Conservation (phyloP, 1,284 basidiomycete genomes). For the Ustilago hordei region DNA sequence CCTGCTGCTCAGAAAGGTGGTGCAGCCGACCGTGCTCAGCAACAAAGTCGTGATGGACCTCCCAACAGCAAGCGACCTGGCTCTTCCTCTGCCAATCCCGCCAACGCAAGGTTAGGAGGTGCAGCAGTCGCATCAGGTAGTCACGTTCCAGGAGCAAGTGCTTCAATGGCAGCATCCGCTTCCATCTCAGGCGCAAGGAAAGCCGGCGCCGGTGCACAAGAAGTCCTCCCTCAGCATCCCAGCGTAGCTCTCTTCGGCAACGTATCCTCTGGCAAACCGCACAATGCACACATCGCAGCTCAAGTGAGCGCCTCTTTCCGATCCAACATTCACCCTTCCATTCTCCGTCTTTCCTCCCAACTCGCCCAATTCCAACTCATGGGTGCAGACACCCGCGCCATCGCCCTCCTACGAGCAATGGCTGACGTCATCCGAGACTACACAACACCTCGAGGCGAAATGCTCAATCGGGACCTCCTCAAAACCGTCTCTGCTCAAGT, state of each 20-base stretch:
- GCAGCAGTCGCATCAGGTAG: conserved; percentile 7
- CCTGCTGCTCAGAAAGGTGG: conserved; percentile 16
- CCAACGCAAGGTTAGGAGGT: conserved; percentile 23
- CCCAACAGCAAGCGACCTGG: conserved; percentile 27
- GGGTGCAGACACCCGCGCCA: conserved; percentile 65
- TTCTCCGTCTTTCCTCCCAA: conserved; percentile 58
- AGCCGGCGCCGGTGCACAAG: conserved; percentile 24
- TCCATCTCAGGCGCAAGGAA: conserved; percentile 26
- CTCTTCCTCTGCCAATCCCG: conserved; percentile 23
- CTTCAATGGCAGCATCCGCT: conserved; percentile 25
- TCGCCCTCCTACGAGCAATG: conserved; percentile 63
- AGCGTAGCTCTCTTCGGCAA: conserved; percentile 64
- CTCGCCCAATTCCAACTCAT: conserved; percentile 63
- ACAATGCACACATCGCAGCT: conserved; percentile 44
- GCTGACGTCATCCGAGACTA: conserved; percentile 67
- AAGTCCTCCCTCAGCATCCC: conserved; percentile 36
- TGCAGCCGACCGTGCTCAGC: conserved; percentile 22
- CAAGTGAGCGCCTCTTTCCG: conserved; percentile 52
- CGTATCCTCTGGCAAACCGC: conserved; percentile 54
- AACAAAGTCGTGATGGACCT: conserved; percentile 18
- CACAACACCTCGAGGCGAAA: conserved; percentile 63
- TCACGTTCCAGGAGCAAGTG: conserved; percentile 1
- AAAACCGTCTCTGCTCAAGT: conserved; percentile 77
- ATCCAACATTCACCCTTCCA: conserved; percentile 64
- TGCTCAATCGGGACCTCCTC: conserved; percentile 65